Base-by-base conservation (phyloP, 805 yeast species). In the Cyberlindnera amylophila region DNA sequence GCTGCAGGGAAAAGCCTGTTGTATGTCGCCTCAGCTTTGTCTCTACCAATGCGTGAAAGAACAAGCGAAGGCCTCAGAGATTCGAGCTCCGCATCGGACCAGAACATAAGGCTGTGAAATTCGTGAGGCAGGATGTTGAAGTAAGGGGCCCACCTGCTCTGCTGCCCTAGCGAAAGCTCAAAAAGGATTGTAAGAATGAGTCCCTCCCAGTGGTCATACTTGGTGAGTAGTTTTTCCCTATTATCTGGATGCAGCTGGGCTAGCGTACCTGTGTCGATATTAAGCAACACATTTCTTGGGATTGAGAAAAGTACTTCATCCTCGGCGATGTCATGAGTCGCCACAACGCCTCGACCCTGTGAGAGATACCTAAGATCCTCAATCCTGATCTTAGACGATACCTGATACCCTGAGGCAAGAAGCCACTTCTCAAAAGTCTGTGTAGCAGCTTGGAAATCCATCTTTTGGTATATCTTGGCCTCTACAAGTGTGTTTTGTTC, bases 321-420 rank as follows among this genome's bases (percentile, higher is more conserved):
- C 36, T 66, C 62, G 3, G 56, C 58, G 16, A 91, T 84, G 49
- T 79, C 80, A 30, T 74, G 74, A 0, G 50, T 43, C 2, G 96
- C 95, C 4, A 81, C 57, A 8, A 91, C 59, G 4, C 90, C 95
- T 26, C 97, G 69, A 9, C 98, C 98, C 60, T 86, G 88, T 32
- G 72, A 64, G 8, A 60, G 50, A 2, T 50, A 43, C 34, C 95
- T 66, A 30, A 77, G 67, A 62, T 91, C 96, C 3, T 66, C 70
- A 5, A 91, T 67, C 13, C 57, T 51, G 14, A 90, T 66, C 41
- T 82, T 81, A 1, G 76, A 66, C 1, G 86, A 76, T 3, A 86
- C 59, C 11, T 52, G 59, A 9, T 71, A 71, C 4, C 71, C 77
- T n/a, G 62, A 61, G 0, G 44, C 39, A 1, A 48, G 38, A 16